These are phyloP conservation scores for Rhynchosporium graminicola DNA, from an alignment of 2,329 filamentous ascomycete species.

Conservation along the genomic window DNA sequence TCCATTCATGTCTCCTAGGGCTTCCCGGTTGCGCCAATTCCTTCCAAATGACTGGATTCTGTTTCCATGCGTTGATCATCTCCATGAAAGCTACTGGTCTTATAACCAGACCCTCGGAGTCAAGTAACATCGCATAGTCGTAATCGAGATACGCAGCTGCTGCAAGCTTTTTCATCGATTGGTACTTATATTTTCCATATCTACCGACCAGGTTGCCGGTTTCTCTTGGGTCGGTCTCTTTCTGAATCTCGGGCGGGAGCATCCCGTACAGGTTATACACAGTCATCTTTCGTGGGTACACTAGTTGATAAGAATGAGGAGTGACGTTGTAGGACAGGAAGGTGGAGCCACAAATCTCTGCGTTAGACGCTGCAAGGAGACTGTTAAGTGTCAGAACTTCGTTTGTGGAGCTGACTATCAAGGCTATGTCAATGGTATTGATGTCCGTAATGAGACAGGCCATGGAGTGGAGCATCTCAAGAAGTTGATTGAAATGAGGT, in stretches of 20 bases:
- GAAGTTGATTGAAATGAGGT: constrained; percentile 6
- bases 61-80: not conserved
- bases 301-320: not conserved
- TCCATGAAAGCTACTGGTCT: constrained; percentile 3
- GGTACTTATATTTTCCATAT: constrained; percentile 14
- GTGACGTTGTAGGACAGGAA: constrained; percentile 1
- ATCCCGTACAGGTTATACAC: constrained; percentile 2
- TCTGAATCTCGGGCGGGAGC: not conserved
- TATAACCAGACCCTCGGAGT: constrained; percentile 2
- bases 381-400: not conserved
- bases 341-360: not conserved
- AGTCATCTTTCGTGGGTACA: not conserved
- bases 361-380: not conserved
- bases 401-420: constrained; percentile 1
- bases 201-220: not conserved
- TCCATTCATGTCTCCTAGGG: constrained; percentile 7
- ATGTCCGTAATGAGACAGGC: constrained; percentile 7
- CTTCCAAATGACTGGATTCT: not conserved
- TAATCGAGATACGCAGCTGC: constrained; percentile 5
- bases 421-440: not conserved
- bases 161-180: constrained; percentile 9
- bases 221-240: not conserved
- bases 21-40: not conserved
- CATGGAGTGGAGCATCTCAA: constrained; percentile 11
- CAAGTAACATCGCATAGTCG: not conserved